Evolutionary conservation across 2,329 filamentous ascomycete genomes (phyloP), one percentile per base, ranked within the genome.

Genomic region (Aspergillus pseudoviridinutans): DNA sequence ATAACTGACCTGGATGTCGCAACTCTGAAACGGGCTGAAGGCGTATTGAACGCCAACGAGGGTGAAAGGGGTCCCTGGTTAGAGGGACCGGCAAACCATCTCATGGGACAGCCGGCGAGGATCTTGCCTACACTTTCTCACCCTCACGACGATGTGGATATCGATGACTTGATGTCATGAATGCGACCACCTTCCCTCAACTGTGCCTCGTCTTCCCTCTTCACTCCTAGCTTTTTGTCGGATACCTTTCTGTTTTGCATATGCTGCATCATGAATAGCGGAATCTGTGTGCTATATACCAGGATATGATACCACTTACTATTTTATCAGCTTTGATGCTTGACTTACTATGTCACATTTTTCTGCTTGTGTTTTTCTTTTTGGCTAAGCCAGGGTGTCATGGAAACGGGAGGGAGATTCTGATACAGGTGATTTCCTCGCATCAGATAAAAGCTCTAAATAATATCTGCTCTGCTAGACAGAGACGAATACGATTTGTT

Each of bases 1-100:
- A 87, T 97, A 42, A 97, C 93, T 6, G 94, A 97, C 70, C 82
- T 99, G 49, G 94, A 97, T 70, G 85, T 97, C 52, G 88, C 94
- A 78, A 97, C 92, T 1, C 75, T 97, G 71, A 88, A 89, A 74
- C 85, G 93, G 32, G 91, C 92, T n/a, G 86, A 95, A 64, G 93
- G 89, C 28, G 87, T 97, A 69, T 87, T 87, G 65, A 82, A 82
- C 60, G 88, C 92, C 4, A 93, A 89, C 0, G 86, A 89, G 0
- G 91, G 93, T 65, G 92, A 97, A 80, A 92, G 91, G 74, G 93
- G 92, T 1, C 83, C 87, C 7, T 96, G 91, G 90, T 76, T 92
- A 46, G 64, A 67, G 28, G 64, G 64, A 5, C 64, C 61, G 4
- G 62, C 62, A 1, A 53, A 63, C 4, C 65, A 74, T 20, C 59